Conservation (phyloP, 441 rosid genomes). For the Gossypium aridum region DNA sequence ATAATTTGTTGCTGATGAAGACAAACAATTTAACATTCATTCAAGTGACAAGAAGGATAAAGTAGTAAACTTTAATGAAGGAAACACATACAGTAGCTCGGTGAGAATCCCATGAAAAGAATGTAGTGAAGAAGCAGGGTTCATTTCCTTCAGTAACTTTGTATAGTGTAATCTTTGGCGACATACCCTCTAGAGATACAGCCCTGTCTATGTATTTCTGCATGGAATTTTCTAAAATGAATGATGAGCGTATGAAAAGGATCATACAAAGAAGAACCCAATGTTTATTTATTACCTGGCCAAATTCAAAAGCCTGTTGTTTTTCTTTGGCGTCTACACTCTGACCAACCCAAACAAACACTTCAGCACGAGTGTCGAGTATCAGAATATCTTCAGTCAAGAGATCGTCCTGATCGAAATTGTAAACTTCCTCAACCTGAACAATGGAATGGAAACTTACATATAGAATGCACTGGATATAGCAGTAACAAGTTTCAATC, state of each 20-base stretch:
- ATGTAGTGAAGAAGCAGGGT: slow-evolving; percentile 84
- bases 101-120: slow-evolving; percentile 81
- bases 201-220: slow-evolving; percentile 87
- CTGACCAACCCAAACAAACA: slow-evolving; percentile 96
- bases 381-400: slow-evolving; percentile 87
- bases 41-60: slow-evolving; percentile 4
- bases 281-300: slow-evolving; percentile 52
- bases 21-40: background rate
- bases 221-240: slow-evolving; percentile 22
- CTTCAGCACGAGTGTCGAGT: slow-evolving; percentile 93
- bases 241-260: slow-evolving; percentile 8
- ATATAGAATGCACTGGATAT: slow-evolving; percentile 15
- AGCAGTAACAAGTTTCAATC: slow-evolving; percentile 9
- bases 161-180: slow-evolving; percentile 76
- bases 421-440: slow-evolving; percentile 88
- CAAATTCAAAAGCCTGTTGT: slow-evolving; percentile 82
- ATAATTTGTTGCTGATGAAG: slow-evolving; percentile 1
- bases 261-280: background rate
- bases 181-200: slow-evolving; percentile 66
- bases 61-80: slow-evolving; percentile 10
- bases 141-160: slow-evolving; percentile 93
- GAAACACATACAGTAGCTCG: slow-evolving; percentile 58
- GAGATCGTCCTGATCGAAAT: slow-evolving; percentile 89
- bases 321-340: slow-evolving; percentile 78
- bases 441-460: slow-evolving; percentile 17